Conservation (phyloP, 768 basidiomycete species). For the Tephrocybe sp. region DNA sequence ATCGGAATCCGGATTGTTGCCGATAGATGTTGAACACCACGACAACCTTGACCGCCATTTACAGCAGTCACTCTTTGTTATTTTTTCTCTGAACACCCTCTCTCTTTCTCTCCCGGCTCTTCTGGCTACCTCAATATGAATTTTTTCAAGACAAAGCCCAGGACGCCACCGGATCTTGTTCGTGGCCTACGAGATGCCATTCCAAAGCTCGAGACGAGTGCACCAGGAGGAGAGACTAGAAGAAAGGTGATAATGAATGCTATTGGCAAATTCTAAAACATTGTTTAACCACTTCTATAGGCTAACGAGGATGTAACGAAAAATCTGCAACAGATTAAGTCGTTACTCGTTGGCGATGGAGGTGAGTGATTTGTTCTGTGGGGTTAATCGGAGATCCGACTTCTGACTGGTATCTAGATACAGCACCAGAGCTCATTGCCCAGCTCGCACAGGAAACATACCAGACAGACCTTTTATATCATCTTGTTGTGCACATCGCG, state of each 20-base stretch:
- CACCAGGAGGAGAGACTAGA: slow-evolving; percentile 73
- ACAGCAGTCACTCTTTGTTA: slow-evolving; percentile 12
- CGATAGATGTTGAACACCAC: slow-evolving; percentile 6
- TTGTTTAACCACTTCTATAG: slow-evolving; percentile 34
- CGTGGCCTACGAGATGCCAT: slow-evolving; percentile 78
- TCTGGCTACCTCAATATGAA: slow-evolving; percentile 55
- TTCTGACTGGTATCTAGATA: slow-evolving; percentile 44
- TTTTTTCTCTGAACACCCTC: not conserved
- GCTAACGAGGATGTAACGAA: slow-evolving; percentile 88
- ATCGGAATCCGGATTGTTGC: not conserved
- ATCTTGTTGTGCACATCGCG: slow-evolving; percentile 77
- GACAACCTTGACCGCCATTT: slow-evolving; percentile 14
- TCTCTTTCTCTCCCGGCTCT: not conserved
- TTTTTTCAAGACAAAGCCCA: slow-evolving; percentile 91
- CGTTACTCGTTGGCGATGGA: slow-evolving; percentile 82
- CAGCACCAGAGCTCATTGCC: slow-evolving; percentile 85
- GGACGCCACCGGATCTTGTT: slow-evolving; percentile 87
- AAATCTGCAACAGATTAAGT: slow-evolving; percentile 88
- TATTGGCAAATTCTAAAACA: not conserved
- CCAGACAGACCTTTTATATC: slow-evolving; percentile 80
- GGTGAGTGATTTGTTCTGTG: slow-evolving; percentile 43
- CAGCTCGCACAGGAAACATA: slow-evolving; percentile 97
- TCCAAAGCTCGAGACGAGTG: slow-evolving; percentile 68
- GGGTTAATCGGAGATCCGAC: not conserved
- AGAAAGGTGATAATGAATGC: slow-evolving; percentile 58